Evolutionary conservation across 108 stramenopile genomes (phyloP).

Genomic region (Cyclotella cryptica): DNA sequence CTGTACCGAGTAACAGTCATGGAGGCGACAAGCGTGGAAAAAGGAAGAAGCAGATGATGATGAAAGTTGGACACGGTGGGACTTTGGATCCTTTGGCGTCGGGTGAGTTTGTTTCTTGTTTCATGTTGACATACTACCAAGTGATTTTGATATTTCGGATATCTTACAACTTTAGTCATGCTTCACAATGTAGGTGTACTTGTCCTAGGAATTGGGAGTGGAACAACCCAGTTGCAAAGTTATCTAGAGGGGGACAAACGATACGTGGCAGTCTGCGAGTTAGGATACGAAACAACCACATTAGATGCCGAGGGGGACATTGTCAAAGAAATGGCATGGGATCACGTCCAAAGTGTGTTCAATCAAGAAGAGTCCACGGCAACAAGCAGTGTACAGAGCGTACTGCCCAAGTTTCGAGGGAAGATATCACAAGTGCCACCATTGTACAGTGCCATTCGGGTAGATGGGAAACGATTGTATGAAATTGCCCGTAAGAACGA

Average conservation of each 20-base stretch:
- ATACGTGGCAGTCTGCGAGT: conserved; percentile 71
- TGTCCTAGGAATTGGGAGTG: conserved; percentile 92
- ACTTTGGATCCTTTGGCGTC: conserved; percentile 96
- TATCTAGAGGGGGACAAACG: conserved; percentile 87
- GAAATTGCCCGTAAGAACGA: conserved; percentile 73
- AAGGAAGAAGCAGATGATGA: conserved; percentile 40
- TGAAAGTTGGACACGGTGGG: conserved; percentile 96
- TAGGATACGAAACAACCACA: conserved; percentile 89
- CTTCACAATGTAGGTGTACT: no score
- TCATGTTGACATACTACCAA: no score
- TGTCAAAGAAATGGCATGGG: conserved; percentile 51
- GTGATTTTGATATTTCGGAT: no score
- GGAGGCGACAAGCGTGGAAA: conserved; percentile 38
- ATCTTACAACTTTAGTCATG: no score
- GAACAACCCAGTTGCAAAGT: conserved; percentile 75
- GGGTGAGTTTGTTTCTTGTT: conserved; percentile 7
- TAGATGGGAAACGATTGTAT: conserved; percentile 87
- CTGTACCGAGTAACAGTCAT: conserved; percentile 23
- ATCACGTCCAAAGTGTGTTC: conserved; percentile 62
- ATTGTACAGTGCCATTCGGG: conserved; percentile 86
- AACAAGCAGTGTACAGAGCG: no score
- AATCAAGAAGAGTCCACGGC: conserved; percentile 45
- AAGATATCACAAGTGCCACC: conserved; percentile 91
- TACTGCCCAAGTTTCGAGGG: conserved; percentile 71
- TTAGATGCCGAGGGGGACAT: conserved; percentile 86